Base-by-base conservation (phyloP, 768 basidiomycete genomes). In the Tricholoma bakamatsutake region DNA sequence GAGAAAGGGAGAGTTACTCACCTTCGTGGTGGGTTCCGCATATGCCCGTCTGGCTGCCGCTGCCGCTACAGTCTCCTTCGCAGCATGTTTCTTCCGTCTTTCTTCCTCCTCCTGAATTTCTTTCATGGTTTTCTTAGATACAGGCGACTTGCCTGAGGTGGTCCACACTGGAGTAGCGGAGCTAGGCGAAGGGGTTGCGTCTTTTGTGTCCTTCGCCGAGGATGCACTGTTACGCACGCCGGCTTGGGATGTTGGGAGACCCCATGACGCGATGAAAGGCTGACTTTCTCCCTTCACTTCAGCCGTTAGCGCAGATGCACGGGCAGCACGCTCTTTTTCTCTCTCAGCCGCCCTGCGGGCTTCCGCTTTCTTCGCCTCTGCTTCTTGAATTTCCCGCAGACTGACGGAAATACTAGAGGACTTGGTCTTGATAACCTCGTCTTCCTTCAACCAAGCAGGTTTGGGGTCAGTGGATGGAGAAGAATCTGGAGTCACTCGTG, bases 81-180 rank as follows among this genome's bases (percentile, higher is more conserved):
- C 71, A 0, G 76, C 76, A 28, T 72, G 62, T 70, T 85, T 89
- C 77, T 93, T 94, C 59, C 88, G 80, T 59, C 76, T 81, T 70
- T 96, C 93, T 66, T 99, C 97, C 64, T 99, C 97, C 70, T 98
- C 96, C 66, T 96, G 92, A 39, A 99, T 99, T 75, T 99, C 94
- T 76, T 96, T 98, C 87, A 99, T 87, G 1, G 91, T 90, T 78
- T 93, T 97, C 77, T 93, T 95, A 6, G 79, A 67, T 2, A 75
- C 67, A 9, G 73, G 73, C 6, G 78, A 69, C 65, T 84, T 85
- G 24, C 71, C 72, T 13, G 80, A 72, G 62, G 78, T 83, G 9
- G 85, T 88, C 92, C 93, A 96, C 17, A 90, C 92, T 5, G 80
- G 64, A 13, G 72, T 54, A 18, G 62, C 80, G 10, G 80, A 62